phyloP scores from a whole-genome alignment of 2,329 filamentous ascomycete genomes.

The Penicillium sp. region DNA sequence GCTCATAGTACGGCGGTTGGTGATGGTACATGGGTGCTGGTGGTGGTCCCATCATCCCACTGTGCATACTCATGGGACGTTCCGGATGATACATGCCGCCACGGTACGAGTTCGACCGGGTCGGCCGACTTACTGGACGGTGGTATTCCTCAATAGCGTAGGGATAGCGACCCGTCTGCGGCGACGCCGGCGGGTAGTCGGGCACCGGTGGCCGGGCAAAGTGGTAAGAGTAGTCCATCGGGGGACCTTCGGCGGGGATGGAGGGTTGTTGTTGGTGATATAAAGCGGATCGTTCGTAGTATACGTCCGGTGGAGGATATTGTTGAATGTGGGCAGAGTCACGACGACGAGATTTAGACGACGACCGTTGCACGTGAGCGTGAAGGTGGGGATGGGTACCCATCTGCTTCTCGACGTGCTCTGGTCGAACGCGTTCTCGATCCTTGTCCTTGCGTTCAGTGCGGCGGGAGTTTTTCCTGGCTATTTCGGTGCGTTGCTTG shows the following conservation, averaged over 20 bases:
- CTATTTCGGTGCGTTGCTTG: slow-evolving; percentile 34
- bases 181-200: slow-evolving; percentile 39
- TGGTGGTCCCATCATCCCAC: slow-evolving; percentile 35
- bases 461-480: slow-evolving; percentile 35
- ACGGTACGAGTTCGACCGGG: slow-evolving; percentile 43
- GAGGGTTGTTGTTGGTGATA: slow-evolving; percentile 39
- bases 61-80: slow-evolving; percentile 46
- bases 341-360: slow-evolving; percentile 40
- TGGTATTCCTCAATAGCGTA: slow-evolving; percentile 36
- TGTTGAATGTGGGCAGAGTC: slow-evolving; percentile 37
- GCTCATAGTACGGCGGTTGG: slow-evolving; percentile 18
- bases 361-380: slow-evolving; percentile 35
- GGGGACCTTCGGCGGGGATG: slow-evolving; percentile 36
- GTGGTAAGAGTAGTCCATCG: slow-evolving; percentile 40
- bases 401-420: slow-evolving; percentile 40
- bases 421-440: slow-evolving; percentile 33
- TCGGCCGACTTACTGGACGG: slow-evolving; percentile 35
- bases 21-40: slow-evolving; percentile 34
- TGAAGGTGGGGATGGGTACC: slow-evolving; percentile 38
- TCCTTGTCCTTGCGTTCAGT: slow-evolving; percentile 40
- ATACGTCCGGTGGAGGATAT: slow-evolving; percentile 35
- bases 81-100: slow-evolving; percentile 38
- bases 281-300: slow-evolving; percentile 42
- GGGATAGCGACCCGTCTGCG: slow-evolving; percentile 37
- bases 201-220: slow-evolving; percentile 33